phyloP scores from a whole-genome alignment of 2,329 filamentous ascomycete species.

The Coniochaeta hoffmannii region DNA sequence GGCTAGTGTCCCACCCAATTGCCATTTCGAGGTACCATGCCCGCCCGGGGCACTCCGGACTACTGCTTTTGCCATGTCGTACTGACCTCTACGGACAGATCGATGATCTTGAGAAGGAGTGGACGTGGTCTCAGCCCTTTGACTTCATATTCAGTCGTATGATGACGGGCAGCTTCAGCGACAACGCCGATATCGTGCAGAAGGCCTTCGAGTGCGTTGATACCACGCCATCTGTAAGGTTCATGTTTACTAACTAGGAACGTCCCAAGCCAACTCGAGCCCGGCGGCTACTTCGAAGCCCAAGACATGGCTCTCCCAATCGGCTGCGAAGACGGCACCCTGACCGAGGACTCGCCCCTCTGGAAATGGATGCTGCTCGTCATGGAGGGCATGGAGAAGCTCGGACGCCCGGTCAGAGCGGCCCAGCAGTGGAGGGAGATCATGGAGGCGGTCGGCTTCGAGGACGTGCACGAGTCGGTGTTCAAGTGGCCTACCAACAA shows the following conservation, averaged over 20 bases:
- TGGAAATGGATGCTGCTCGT: slow-evolving; percentile 3
- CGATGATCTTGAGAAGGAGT: slow-evolving; percentile 14
- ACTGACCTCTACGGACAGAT: slow-evolving; percentile 3
- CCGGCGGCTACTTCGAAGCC: slow-evolving; percentile 13
- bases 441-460: slow-evolving; percentile 17
- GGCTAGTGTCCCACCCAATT: slow-evolving; percentile 12
- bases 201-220: slow-evolving; percentile 8
- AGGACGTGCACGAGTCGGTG: slow-evolving; percentile 15
- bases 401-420: slow-evolving; percentile 5
- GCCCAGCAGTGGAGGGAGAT: slow-evolving; percentile 8
- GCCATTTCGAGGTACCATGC: slow-evolving; percentile 8
- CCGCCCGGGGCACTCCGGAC: not conserved
- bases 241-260: not conserved
- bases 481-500: slow-evolving; percentile 20
- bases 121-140: slow-evolving; percentile 11
- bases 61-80: not conserved
- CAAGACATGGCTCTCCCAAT: slow-evolving; percentile 10
- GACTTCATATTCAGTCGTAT: slow-evolving; percentile 12
- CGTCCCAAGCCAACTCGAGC: slow-evolving; percentile 9
- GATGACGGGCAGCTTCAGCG: slow-evolving; percentile 10
- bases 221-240: too few relatives aligned
- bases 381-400: slow-evolving; percentile 5
- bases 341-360: slow-evolving; percentile 7
- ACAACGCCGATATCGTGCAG: slow-evolving; percentile 7
- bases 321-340: slow-evolving; percentile 11